These are phyloP conservation scores for Ottelia alismoides DNA, from an alignment of 106 monocot genomes.

Conservation along the genomic window DNA sequence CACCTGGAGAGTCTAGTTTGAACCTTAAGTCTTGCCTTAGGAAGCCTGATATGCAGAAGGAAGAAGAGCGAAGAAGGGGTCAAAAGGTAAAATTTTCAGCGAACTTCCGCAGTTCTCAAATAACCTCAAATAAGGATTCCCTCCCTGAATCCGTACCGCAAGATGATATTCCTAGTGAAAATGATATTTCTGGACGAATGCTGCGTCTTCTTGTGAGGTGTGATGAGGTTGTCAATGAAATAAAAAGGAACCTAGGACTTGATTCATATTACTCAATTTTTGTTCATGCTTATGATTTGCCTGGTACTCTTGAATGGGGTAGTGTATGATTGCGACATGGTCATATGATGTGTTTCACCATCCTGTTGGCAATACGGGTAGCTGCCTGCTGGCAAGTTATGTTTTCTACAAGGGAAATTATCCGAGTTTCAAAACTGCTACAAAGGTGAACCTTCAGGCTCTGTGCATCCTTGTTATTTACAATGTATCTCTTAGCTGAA, in stretches of 20 bases:
- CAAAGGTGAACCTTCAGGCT: no score
- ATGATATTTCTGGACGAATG: slow-evolving; percentile 6
- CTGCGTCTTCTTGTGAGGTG: slow-evolving; percentile 9
- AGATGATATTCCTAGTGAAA: background rate
- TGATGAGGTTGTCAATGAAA: slow-evolving; percentile 1
- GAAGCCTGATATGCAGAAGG: slow-evolving; percentile 1
- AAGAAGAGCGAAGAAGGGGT: slow-evolving; percentile 1
- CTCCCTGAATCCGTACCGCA: no score
- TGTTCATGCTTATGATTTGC: no score
- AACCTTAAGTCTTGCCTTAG: slow-evolving; percentile 25
- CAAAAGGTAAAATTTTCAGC: slow-evolving; percentile 13
- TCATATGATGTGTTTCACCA: no score
- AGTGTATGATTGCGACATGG: no score
- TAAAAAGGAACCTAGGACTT: slow-evolving; percentile 5
- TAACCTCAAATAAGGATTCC: background rate
- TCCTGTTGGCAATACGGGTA: no score
- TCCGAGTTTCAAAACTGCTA: no score
- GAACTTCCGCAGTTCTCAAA: background rate
- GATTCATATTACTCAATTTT: slow-evolving; percentile 4
- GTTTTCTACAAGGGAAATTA: no score
- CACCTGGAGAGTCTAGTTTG: background rate
- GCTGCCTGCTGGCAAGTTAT: no score
- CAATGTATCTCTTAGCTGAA: no score
- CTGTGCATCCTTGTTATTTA: no score
- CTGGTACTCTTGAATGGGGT: no score